Conservation (phyloP, 768 basidiomycete genomes). For the Xerocomus potaroensis region DNA sequence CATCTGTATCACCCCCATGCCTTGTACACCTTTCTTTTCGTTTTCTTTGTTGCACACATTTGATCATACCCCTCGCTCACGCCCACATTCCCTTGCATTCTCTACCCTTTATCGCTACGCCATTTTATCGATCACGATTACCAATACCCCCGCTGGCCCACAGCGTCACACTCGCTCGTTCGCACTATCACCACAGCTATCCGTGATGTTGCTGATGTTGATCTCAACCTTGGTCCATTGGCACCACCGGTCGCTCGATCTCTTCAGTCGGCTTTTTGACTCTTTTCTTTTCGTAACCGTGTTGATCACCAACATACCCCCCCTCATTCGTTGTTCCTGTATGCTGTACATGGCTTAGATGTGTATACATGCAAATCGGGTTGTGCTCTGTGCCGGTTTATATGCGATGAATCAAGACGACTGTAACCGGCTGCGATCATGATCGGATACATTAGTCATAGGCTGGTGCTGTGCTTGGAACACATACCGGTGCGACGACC, state of each 20-base stretch:
- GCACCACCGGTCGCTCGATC: background rate
- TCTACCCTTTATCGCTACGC: background rate
- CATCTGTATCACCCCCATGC: conserved; percentile 21
- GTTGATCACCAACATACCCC: background rate
- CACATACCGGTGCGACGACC: too few relatives aligned
- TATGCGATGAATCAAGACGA: too few relatives aligned
- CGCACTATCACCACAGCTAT: background rate
- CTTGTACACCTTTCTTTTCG: conserved; percentile 1
- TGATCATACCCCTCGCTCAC: conserved; percentile 2
- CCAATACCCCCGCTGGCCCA: conserved; percentile 1
- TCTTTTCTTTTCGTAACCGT: background rate
- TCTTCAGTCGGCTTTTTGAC: background rate
- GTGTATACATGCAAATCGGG: too few relatives aligned
- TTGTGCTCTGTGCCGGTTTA: too few relatives aligned
- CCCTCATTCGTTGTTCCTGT: background rate
- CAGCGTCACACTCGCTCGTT: background rate
- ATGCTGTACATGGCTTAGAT: background rate
- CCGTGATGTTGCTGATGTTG: background rate
- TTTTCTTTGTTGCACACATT: background rate
- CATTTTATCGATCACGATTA: conserved; percentile 1
- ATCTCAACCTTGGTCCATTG: background rate
- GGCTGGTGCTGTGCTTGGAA: too few relatives aligned
- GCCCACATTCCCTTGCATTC: conserved; percentile 1
- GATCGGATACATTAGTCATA: too few relatives aligned
- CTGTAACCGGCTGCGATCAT: too few relatives aligned